These are phyloP conservation scores for Schizopora paradoxa DNA, from an alignment of 1,284 basidiomycete species.

Conservation along the genomic window DNA sequence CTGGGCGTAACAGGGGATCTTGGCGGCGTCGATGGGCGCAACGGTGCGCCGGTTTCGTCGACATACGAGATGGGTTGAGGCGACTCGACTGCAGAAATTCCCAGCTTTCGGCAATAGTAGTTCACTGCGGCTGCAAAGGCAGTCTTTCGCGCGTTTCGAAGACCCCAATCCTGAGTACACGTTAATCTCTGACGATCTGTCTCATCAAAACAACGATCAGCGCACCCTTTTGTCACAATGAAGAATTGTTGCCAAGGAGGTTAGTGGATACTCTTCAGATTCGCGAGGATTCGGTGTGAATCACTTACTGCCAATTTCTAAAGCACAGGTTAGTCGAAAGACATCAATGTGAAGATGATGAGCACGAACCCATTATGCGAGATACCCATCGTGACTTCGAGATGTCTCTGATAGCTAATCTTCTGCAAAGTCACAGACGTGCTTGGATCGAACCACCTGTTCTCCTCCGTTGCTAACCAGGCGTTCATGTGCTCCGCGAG, in stretches of 20 bases:
- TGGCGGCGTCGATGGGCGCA: slow-evolving; percentile 8
- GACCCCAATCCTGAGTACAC: slow-evolving; percentile 68
- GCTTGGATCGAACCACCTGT: slow-evolving; percentile 66
- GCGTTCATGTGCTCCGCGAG: slow-evolving; percentile 60
- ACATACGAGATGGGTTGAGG: slow-evolving; percentile 44
- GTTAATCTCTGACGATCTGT: slow-evolving; percentile 35
- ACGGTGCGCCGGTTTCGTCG: slow-evolving; percentile 12
- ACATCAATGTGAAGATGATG: not conserved
- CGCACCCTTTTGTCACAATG: slow-evolving; percentile 19
- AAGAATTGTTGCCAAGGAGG: not conserved
- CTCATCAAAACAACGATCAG: slow-evolving; percentile 24
- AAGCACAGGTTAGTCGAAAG: not conserved
- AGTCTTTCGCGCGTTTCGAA: slow-evolving; percentile 54
- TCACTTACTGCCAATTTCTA: slow-evolving; percentile 20
- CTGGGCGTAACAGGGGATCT: slow-evolving; percentile 2
- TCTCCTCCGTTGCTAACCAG: slow-evolving; percentile 71
- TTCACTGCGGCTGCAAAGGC: slow-evolving; percentile 74
- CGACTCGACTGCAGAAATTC: slow-evolving; percentile 54
- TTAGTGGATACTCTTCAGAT: too few relatives aligned
- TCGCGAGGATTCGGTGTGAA: slow-evolving; percentile 3
- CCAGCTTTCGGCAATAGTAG: slow-evolving; percentile 62
- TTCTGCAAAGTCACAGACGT: slow-evolving; percentile 58
- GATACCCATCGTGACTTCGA: slow-evolving; percentile 64
- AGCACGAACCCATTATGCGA: slow-evolving; percentile 57
- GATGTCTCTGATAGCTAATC: slow-evolving; percentile 56